Percentiles rank a stretch among this genome's conserved stretches.
Conservation (phyloP, 1,284 basidiomycete genomes). For the Cutaneotrichosporon mucoides region DNA sequence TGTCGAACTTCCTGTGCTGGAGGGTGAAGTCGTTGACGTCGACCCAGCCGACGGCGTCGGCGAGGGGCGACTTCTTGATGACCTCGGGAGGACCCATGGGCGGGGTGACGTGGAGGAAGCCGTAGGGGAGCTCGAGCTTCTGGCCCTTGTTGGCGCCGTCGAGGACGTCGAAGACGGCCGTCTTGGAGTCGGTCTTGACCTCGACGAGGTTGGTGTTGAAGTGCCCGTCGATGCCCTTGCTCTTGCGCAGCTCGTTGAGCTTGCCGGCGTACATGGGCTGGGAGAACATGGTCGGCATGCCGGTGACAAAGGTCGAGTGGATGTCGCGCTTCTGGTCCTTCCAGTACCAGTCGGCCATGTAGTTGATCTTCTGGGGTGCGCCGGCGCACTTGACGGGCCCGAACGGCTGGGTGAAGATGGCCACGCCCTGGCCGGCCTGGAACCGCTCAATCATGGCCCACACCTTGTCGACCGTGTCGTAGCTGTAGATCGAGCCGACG, state of each 20-base stretch:
- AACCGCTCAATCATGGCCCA: conserved; percentile 75
- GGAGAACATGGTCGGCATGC: conserved; percentile 86
- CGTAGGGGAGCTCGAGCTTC: conserved; percentile 68
- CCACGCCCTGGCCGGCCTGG: conserved; percentile 62
- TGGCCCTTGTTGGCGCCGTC: conserved; percentile 56
- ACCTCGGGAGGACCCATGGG: conserved; percentile 84
- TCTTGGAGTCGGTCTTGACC: conserved; percentile 64
- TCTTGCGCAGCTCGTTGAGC: conserved; percentile 68
- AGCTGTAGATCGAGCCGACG: conserved; percentile 93
- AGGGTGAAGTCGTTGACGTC: conserved; percentile 76
- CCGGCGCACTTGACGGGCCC: conserved; percentile 94
- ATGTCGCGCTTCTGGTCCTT: conserved; percentile 40
- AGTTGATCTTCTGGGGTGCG: conserved; percentile 90
- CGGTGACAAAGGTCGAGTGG: conserved; percentile 81
- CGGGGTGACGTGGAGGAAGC: conserved; percentile 80
- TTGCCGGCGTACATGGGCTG: conserved; percentile 81
- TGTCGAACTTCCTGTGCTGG: conserved; percentile 72
- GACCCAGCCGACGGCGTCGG: conserved; percentile 81
- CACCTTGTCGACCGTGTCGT: conserved; percentile 78
- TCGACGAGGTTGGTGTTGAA: conserved; percentile 82
- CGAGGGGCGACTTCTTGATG: conserved; percentile 71
- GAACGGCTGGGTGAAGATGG: conserved; percentile 95
- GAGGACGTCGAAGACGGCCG: conserved; percentile 75
- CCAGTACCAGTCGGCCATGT: conserved; percentile 67
- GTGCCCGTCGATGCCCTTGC: conserved; percentile 72